Conservation (phyloP, 352 stramenopile species). For the Phytophthora constricta region DNA sequence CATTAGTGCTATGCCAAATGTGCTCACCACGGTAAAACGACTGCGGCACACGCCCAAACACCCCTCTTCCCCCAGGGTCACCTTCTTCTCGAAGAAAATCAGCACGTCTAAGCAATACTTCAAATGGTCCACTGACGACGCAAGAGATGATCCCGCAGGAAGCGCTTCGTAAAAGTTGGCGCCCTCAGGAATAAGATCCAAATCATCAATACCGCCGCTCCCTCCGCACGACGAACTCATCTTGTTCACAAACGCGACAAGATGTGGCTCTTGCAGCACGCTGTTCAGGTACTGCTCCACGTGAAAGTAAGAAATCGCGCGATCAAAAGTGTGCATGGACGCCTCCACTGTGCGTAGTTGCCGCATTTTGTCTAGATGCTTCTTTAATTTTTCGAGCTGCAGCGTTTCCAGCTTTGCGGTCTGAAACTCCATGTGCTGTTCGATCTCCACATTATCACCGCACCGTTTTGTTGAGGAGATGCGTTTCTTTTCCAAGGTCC, state of each 20-base stretch:
- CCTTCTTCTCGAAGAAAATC: slow-evolving; percentile 89
- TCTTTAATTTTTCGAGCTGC: slow-evolving; percentile 71
- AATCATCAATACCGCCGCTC: slow-evolving; percentile 38
- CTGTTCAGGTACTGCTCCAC: slow-evolving; percentile 86
- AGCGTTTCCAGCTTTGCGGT: slow-evolving; percentile 74
- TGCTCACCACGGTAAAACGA: slow-evolving; percentile 84
- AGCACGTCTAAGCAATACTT: slow-evolving; percentile 88
- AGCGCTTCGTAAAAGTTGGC: slow-evolving; percentile 80
- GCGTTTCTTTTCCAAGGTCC: slow-evolving; percentile 65
- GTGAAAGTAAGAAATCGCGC: slow-evolving; percentile 80
- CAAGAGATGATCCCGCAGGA: slow-evolving; percentile 51
- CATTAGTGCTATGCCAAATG: slow-evolving; percentile 58
- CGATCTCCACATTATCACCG: slow-evolving; percentile 65
- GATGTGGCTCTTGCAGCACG: slow-evolving; percentile 69
- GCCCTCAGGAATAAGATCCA: slow-evolving; percentile 65
- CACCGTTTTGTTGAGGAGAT: slow-evolving; percentile 64
- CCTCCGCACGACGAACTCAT: slow-evolving; percentile 59
- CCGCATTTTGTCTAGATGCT: slow-evolving; percentile 71
- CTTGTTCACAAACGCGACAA: slow-evolving; percentile 78
- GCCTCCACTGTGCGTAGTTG: slow-evolving; percentile 81
- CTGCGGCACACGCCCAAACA: slow-evolving; percentile 75
- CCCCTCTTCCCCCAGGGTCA: slow-evolving; percentile 67
- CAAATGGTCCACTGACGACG: slow-evolving; percentile 72
- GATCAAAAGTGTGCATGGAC: slow-evolving; percentile 82
- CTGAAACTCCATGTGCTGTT: slow-evolving; percentile 65